Evolutionary conservation across 164 flowering plant species (phyloP).

Genomic region (Pachysandra terminalis): DNA sequence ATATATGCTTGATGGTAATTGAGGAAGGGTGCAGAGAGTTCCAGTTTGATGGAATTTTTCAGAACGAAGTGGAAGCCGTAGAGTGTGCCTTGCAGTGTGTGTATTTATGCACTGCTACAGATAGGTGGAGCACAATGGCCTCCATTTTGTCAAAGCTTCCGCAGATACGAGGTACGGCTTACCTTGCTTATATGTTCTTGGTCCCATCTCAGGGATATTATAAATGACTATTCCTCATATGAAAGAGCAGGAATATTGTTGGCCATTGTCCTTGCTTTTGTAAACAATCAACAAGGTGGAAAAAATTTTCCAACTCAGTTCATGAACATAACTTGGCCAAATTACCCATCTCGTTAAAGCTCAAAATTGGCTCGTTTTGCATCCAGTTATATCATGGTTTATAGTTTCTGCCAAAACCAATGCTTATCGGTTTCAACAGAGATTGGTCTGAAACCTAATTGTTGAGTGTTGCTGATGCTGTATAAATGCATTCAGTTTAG

Average conservation of each 20-base stretch:
- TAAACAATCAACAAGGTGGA: background rate
- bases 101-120: constrained; percentile 58
- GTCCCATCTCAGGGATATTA: background rate
- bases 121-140: constrained; percentile 84
- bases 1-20: constrained; percentile 61
- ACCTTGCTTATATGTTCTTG: constrained; percentile 5
- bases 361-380: too few relatives aligned
- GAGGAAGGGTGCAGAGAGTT: constrained; percentile 73
- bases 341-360: background rate
- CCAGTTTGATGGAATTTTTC: constrained; percentile 42
- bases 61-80: constrained; percentile 63
- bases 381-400: too few relatives aligned
- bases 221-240: background rate
- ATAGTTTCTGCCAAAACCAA: too few relatives aligned
- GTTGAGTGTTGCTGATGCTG: too few relatives aligned
- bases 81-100: constrained; percentile 76
- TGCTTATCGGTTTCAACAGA: too few relatives aligned
- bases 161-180: constrained; percentile 48
- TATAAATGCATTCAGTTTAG: too few relatives aligned
- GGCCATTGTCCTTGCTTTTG: background rate
- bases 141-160: constrained; percentile 75
- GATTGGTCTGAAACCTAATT: background rate
- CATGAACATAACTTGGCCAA: background rate
- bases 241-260: background rate
- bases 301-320: background rate